phyloP scores from a whole-genome alignment of 1,284 basidiomycete genomes.

The Megacollybia platyphylla region DNA sequence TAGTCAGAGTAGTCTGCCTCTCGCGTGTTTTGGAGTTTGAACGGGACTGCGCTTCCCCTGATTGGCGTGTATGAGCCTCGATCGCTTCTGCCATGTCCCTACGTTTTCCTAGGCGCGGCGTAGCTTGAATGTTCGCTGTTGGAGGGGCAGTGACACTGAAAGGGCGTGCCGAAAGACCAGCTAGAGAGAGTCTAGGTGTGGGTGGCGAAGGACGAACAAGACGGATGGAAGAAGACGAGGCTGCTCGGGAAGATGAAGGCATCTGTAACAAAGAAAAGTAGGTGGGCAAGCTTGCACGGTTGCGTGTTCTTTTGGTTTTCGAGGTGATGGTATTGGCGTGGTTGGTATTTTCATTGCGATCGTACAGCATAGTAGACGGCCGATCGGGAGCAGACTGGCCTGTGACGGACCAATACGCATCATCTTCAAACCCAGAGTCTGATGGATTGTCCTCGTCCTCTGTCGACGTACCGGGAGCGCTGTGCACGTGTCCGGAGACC shows the following conservation, averaged over 20 bases:
- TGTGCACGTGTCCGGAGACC: conserved; percentile 24
- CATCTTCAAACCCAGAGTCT: conserved; percentile 17
- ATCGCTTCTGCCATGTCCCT: conserved; percentile 10
- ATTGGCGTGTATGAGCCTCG: background rate
- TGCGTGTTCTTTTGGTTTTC: conserved; percentile 41
- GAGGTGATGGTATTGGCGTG: conserved; percentile 23
- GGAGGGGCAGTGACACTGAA: conserved; percentile 11
- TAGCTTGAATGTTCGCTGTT: conserved; percentile 17
- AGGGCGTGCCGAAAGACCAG: conserved; percentile 7
- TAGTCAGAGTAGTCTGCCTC: background rate
- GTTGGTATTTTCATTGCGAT: conserved; percentile 12
- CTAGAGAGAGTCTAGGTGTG: conserved; percentile 34
- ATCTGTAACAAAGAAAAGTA: conserved; percentile 64
- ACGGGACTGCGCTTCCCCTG: conserved; percentile 19
- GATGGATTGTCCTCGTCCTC: conserved; percentile 36
- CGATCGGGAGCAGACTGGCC: conserved; percentile 5
- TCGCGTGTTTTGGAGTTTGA: conserved; percentile 13
- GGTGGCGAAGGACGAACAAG: conserved; percentile 29
- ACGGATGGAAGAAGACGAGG: conserved; percentile 13
- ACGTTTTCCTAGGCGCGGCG: conserved; percentile 35
- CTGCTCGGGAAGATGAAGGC: conserved; percentile 25
- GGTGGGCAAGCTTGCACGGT: conserved; percentile 62
- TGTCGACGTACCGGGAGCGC: conserved; percentile 26
- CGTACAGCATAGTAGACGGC: conserved; percentile 5
- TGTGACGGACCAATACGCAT: background rate